Conservation (phyloP, 257 asterid genomes). For the Phtheirospermum japonicum region DNA sequence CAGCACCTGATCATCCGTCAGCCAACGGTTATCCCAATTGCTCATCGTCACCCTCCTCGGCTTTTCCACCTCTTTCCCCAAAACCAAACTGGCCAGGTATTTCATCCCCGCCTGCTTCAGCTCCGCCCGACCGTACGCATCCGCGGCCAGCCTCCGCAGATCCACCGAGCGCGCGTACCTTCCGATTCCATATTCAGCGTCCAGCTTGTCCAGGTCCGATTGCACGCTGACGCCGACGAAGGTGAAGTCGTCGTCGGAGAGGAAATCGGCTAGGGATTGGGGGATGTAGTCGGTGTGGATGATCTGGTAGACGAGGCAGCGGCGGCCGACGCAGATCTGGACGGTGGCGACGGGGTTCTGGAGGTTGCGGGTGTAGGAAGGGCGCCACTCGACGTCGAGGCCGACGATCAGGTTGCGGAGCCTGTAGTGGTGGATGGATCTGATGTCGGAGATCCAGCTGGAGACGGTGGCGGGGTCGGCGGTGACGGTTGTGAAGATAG, state of each 20-base stretch:
- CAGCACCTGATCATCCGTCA: slow-evolving; percentile 29
- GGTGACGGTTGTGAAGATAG: not conserved
- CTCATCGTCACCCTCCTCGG: slow-evolving; percentile 24
- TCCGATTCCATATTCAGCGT: slow-evolving; percentile 26
- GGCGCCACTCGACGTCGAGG: slow-evolving; percentile 19
- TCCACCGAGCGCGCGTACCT: slow-evolving; percentile 24
- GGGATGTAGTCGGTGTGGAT: not conserved
- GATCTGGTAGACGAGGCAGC: slow-evolving; percentile 17
- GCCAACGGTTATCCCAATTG: slow-evolving; percentile 31
- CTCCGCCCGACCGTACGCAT: not conserved
- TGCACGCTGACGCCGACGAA: slow-evolving; percentile 12
- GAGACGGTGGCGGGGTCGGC: not conserved
- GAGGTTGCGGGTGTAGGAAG: not conserved
- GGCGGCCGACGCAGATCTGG: slow-evolving; percentile 14
- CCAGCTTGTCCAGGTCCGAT: slow-evolving; percentile 28
- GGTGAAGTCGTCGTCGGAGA: not conserved
- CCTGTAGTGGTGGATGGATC: not conserved
- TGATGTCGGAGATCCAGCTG: not conserved
- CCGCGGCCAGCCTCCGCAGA: slow-evolving; percentile 26
- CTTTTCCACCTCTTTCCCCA: slow-evolving; percentile 31
- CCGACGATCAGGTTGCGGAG: not conserved
- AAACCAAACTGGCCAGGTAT: slow-evolving; percentile 23
- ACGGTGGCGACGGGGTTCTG: slow-evolving; percentile 12
- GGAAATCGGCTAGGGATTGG: not conserved
- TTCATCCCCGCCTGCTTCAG: slow-evolving; percentile 20